These are phyloP conservation scores for Clonostachys sp. DNA, from an alignment of 2,329 filamentous ascomycete genomes.

Conservation along the genomic window DNA sequence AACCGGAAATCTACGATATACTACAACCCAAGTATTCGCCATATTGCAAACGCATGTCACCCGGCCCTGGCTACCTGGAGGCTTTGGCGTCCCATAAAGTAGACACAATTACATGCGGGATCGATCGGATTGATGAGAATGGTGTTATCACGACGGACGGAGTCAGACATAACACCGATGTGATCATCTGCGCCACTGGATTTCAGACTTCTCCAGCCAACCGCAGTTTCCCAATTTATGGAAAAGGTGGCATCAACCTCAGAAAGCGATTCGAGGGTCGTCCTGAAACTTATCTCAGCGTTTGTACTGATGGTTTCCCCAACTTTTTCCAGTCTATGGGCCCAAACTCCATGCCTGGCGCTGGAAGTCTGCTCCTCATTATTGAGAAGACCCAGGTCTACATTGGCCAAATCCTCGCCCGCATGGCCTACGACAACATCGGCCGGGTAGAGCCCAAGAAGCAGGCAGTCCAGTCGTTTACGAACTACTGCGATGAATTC, in stretches of 20 bases:
- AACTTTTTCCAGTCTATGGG: constrained; percentile 24
- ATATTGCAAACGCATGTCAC: constrained; percentile 31
- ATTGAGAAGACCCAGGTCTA: background rate
- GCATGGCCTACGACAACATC: background rate
- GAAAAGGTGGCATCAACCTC: constrained; percentile 40
- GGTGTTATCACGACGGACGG: constrained; percentile 21
- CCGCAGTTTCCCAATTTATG: constrained; percentile 39
- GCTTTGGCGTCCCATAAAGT: constrained; percentile 37
- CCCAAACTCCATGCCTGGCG: background rate
- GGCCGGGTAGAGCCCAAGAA: constrained; percentile 34
- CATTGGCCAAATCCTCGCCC: background rate
- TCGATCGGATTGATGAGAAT: constrained; percentile 23
- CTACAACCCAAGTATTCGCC: constrained; percentile 36
- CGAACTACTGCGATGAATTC: constrained; percentile 38
- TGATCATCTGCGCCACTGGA: constrained; percentile 33
- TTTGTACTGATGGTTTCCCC: constrained; percentile 37
- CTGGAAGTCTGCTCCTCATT: background rate
- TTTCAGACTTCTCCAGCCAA: constrained; percentile 17
- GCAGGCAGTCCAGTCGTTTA: constrained; percentile 39
- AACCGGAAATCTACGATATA: constrained; percentile 25
- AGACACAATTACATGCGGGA: constrained; percentile 37
- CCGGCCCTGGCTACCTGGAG: constrained; percentile 41
- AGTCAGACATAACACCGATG: constrained; percentile 16
- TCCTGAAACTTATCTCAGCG: constrained; percentile 36
- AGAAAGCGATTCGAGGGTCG: constrained; percentile 38